phyloP scores from a whole-genome alignment of 108 stramenopile species.

The Asterionellopsis glacialis region DNA sequence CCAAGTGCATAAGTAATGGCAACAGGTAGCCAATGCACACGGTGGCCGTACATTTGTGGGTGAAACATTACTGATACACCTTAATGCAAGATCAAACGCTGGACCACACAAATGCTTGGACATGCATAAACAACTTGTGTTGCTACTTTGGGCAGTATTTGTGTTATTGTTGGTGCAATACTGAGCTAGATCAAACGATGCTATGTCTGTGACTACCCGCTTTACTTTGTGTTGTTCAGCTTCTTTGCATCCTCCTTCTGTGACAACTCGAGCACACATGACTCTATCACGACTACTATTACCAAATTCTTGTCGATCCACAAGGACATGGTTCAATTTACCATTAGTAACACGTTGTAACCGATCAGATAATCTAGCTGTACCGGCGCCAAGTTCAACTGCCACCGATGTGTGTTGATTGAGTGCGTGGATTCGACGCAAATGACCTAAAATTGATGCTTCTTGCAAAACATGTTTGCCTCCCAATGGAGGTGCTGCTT shows the following conservation, averaged over 20 bases:
- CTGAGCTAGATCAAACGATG: constrained; percentile 2
- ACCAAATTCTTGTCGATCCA: constrained; percentile 23
- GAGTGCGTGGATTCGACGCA: constrained; percentile 15
- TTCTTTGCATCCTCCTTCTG: not conserved
- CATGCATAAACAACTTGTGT: constrained; percentile 11
- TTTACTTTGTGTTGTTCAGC: not conserved
- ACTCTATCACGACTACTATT: constrained; percentile 14
- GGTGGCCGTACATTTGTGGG: constrained; percentile 4
- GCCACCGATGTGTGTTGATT: not conserved
- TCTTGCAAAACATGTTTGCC: constrained; percentile 22
- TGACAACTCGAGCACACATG: constrained; percentile 4
- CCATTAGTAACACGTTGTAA: constrained; percentile 7
- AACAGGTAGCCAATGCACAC: constrained; percentile 20
- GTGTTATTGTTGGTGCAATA: not conserved
- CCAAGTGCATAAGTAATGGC: constrained; percentile 26
- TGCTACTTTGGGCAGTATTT: not conserved
- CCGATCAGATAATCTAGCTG: constrained; percentile 17
- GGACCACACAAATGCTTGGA: constrained; percentile 27
- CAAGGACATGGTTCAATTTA: constrained; percentile 10
- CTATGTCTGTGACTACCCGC: constrained; percentile 4
- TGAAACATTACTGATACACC: not conserved
- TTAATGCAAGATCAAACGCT: constrained; percentile 20
- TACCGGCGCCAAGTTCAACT: constrained; percentile 19
- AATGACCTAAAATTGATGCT: constrained; percentile 15
- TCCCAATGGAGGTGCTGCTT: not conserved